These are phyloP conservation scores for Fraxinus cuspidata DNA, from an alignment of 257 asterid species.

Conservation along the genomic window DNA sequence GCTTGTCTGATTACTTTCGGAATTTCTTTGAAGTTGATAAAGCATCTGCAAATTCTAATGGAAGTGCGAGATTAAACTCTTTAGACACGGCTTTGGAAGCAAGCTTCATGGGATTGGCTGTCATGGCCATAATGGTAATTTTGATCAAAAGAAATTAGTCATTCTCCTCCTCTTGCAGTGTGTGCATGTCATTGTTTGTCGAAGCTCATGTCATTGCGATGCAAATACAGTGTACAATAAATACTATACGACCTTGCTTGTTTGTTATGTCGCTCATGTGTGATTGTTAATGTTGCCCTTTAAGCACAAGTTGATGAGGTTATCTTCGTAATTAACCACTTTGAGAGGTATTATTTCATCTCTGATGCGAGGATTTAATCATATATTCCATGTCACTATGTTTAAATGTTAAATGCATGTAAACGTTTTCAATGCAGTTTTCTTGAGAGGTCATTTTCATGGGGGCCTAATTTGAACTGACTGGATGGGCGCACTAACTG, in stretches of 20 bases:
- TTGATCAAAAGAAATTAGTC: constrained; percentile 33
- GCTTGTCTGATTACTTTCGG: constrained; percentile 57
- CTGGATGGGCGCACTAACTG: no score
- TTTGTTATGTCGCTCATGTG: not conserved
- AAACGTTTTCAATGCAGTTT: no score
- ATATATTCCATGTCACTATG: no score
- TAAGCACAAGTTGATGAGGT: not conserved
- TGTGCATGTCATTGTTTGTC: constrained; percentile 28
- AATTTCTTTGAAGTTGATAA: constrained; percentile 53
- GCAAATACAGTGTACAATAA: not conserved
- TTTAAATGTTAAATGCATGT: no score
- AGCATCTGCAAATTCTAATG: constrained; percentile 30
- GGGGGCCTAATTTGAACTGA: no score
- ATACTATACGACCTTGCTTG: not conserved
- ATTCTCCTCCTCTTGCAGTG: not conserved
- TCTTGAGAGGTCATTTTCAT: no score
- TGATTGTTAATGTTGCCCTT: not conserved
- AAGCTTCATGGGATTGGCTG: constrained; percentile 66
- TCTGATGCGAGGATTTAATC: not conserved
- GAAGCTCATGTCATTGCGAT: constrained; percentile 1
- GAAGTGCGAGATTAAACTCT: constrained; percentile 30
- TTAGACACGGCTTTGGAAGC: constrained; percentile 43
- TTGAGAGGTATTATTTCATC: not conserved
- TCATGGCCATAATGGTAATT: constrained; percentile 47
- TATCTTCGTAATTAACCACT: no score